These are phyloP conservation scores for Pestalotiopsis sp. DNA, from an alignment of 2,329 filamentous ascomycete genomes.

Conservation along the genomic window DNA sequence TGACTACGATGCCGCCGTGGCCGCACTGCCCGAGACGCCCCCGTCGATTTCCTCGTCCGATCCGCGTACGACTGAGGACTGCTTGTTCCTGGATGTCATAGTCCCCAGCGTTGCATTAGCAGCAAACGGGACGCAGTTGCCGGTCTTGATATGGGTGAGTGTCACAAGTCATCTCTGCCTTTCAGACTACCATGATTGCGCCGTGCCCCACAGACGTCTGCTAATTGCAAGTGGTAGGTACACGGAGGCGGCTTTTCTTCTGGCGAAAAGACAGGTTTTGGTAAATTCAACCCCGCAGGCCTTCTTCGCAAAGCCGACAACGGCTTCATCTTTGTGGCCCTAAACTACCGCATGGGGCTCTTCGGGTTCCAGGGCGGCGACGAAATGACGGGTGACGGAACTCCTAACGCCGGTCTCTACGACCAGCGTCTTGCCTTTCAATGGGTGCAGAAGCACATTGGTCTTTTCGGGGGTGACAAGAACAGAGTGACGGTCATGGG, in stretches of 20 bases:
- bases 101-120: not conserved
- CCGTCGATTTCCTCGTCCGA: not conserved
- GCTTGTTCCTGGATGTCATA: not conserved
- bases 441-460: not conserved
- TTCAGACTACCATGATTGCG: no score
- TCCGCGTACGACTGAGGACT: not conserved
- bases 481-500: not conserved
- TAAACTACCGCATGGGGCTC: not conserved
- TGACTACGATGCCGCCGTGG: not conserved
- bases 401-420: not conserved
- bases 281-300: not conserved
- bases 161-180: not conserved
- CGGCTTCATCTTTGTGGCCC: not conserved
- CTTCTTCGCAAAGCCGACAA: not conserved
- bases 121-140: not conserved
- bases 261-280: not conserved
- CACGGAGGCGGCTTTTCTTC: not conserved
- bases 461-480: not conserved
- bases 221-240: not conserved
- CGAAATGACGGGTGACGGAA: not conserved
- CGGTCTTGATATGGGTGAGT: not conserved
- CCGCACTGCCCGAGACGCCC: not conserved
- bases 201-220: not conserved
- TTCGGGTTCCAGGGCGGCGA: not conserved
- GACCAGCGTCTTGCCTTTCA: not conserved